Percentiles rank a stretch among this genome's conserved stretches.
phyloP scores from a whole-genome alignment of 805 yeast species.

The Ogataea methanolica region DNA sequence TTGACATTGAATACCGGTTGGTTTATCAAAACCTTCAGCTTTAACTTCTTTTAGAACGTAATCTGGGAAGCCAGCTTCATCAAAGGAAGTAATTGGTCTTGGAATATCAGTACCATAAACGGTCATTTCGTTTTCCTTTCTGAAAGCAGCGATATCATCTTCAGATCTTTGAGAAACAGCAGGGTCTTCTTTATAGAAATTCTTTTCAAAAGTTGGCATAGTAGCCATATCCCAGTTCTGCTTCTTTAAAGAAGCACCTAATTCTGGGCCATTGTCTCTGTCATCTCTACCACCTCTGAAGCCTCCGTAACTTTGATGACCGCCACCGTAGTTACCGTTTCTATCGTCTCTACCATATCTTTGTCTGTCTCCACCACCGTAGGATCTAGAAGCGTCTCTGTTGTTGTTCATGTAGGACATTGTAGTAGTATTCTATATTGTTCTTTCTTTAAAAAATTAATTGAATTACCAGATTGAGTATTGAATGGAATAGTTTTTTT shows the following conservation, averaged over 20 bases:
- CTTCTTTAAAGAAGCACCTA: conserved; percentile 54
- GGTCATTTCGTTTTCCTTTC: conserved; percentile 83
- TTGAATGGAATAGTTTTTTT: neutral
- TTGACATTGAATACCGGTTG: conserved; percentile 97
- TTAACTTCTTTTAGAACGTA: conserved; percentile 86
- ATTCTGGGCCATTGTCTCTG: conserved; percentile 39
- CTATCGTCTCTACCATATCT: conserved; percentile 33
- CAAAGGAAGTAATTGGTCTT: conserved; percentile 86
- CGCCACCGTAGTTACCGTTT: conserved; percentile 30
- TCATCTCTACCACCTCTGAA: conserved; percentile 28
- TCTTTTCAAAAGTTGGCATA: conserved; percentile 89
- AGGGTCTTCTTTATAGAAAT: conserved; percentile 86
- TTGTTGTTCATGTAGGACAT: conserved; percentile 41
- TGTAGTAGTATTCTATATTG: conserved; percentile 2
- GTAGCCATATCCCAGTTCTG: conserved; percentile 79
- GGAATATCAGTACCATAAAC: conserved; percentile 82
- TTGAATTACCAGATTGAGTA: neutral
- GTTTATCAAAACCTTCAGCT: conserved; percentile 87
- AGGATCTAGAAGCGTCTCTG: conserved; percentile 29
- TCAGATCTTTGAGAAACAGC: conserved; percentile 71
- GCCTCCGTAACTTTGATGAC: conserved; percentile 28
- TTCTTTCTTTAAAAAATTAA: neutral
- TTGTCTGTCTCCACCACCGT: conserved; percentile 36
- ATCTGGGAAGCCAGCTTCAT: conserved; percentile 97
- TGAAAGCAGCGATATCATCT: conserved; percentile 66